These are phyloP conservation scores for Diutina siamensis DNA, from an alignment of 1,139 yeast species.

Conservation along the genomic window DNA sequence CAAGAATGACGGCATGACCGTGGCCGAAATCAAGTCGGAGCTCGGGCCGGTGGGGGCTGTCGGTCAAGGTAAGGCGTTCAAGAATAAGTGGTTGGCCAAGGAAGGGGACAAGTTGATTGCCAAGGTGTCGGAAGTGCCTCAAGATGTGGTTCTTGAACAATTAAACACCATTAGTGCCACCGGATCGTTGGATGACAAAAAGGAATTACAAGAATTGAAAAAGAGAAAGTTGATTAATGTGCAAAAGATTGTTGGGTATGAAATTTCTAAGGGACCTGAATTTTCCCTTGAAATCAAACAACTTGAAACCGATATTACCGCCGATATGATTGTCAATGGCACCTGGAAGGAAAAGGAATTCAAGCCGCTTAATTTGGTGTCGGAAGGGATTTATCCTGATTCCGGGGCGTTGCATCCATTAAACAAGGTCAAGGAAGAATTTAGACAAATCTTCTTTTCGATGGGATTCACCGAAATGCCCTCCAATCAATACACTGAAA, in stretches of 20 bases:
- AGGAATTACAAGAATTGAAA: slow-evolving; percentile 74
- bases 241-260: slow-evolving; percentile 66
- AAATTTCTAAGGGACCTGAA: slow-evolving; percentile 68
- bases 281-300: slow-evolving; percentile 73
- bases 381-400: slow-evolving; percentile 79
- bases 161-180: slow-evolving; percentile 46
- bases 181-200: slow-evolving; percentile 49
- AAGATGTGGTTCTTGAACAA: slow-evolving; percentile 57
- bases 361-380: slow-evolving; percentile 91
- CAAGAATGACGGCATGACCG: slow-evolving; percentile 68
- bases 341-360: slow-evolving; percentile 77
- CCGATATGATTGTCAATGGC: slow-evolving; percentile 77
- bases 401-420: slow-evolving; percentile 96
- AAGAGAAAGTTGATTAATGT: slow-evolving; percentile 79
- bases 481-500: slow-evolving; percentile 91
- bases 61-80: slow-evolving; percentile 98
- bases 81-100: slow-evolving; percentile 91
- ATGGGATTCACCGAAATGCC: slow-evolving; percentile 99
- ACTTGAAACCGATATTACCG: slow-evolving; percentile 85
- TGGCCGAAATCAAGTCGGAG: slow-evolving; percentile 65
- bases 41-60: slow-evolving; percentile 78
- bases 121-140: slow-evolving; percentile 39
- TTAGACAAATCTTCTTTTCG: slow-evolving; percentile 92
- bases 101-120: slow-evolving; percentile 72
- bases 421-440: slow-evolving; percentile 93